Percentiles rank a stretch among this genome's conserved stretches.
These are phyloP conservation scores for Agrocybe praecox DNA, from an alignment of 768 basidiomycete genomes.

Conservation along the genomic window DNA sequence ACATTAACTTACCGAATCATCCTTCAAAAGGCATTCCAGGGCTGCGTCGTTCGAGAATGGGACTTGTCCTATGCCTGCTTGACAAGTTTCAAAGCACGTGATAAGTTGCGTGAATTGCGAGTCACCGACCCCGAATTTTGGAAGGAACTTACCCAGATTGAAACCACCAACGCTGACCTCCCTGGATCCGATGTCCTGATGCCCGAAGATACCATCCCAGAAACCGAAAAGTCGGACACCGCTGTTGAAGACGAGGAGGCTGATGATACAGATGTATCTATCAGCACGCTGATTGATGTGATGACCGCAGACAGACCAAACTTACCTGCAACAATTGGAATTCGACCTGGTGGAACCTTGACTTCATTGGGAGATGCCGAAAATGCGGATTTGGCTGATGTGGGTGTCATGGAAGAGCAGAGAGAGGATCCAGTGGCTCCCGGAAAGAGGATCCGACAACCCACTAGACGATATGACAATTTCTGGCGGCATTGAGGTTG, in stretches of 20 bases:
- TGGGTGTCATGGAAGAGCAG: neutral
- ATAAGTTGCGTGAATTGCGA: slow-evolving; percentile 14
- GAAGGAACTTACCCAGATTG: neutral
- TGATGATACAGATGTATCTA: neutral
- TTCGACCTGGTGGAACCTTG: neutral
- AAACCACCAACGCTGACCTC: neutral
- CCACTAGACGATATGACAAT: neutral
- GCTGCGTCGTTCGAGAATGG: slow-evolving; percentile 22
- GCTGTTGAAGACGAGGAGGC: neutral
- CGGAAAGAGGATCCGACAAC: neutral
- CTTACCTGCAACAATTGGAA: neutral
- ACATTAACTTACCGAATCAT: too few relatives aligned
- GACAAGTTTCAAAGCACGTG: slow-evolving; percentile 17
- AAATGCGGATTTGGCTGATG: neutral
- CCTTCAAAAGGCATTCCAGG: slow-evolving; percentile 24
- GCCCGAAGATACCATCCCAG: neutral
- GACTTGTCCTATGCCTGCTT: slow-evolving; percentile 27
- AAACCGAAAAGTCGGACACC: neutral
- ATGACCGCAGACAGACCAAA: neutral
- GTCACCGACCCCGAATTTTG: slow-evolving; percentile 17
- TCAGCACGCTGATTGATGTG: neutral
- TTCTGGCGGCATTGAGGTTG: neutral
- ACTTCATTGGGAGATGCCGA: neutral
- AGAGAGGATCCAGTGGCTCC: neutral
- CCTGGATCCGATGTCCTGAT: neutral